A percentile compares a stretch with the other conserved stretches of the same genome.
phyloP scores from a whole-genome alignment of 768 basidiomycete species.

The Amanita rimosa region DNA sequence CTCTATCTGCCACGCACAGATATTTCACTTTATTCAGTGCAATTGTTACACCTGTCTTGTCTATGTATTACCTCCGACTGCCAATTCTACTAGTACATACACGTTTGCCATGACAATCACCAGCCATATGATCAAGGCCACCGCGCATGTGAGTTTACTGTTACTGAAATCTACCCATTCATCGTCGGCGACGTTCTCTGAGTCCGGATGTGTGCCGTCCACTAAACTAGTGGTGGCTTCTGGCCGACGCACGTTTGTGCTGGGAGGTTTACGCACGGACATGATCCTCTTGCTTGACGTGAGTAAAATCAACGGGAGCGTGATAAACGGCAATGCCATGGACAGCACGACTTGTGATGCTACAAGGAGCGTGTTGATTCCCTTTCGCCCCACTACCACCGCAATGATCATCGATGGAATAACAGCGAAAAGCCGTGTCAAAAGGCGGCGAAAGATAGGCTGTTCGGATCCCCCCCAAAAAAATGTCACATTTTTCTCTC shows the following conservation, averaged over 20 bases:
- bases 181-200: constrained; percentile 19
- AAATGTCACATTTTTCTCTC: too few species aligned
- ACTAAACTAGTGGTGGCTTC: not conserved
- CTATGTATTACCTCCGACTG: constrained; percentile 11
- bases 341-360: constrained; percentile 77
- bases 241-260: constrained; percentile 23
- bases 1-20: too few species aligned
- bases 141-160: constrained; percentile 31
- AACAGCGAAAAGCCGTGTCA: constrained; percentile 75
- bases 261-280: constrained; percentile 43
- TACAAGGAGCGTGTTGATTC: constrained; percentile 74
- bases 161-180: constrained; percentile 55
- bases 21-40: too few species aligned
- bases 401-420: constrained; percentile 79
- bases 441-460: constrained; percentile 68
- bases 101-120: constrained; percentile 61
- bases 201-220: constrained; percentile 8
- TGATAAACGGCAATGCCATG: constrained; percentile 76
- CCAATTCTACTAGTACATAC: constrained; percentile 62
- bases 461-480: constrained; percentile 17
- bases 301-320: constrained; percentile 70
- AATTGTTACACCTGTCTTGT: not conserved
- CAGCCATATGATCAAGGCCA: constrained; percentile 53
- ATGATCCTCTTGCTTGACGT: constrained; percentile 66
- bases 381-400: constrained; percentile 51